Evolutionary conservation across 352 stramenopile genomes (phyloP), one percentile per base, ranked within the genome.

Genomic region (Globisporangium cystogenes): DNA sequence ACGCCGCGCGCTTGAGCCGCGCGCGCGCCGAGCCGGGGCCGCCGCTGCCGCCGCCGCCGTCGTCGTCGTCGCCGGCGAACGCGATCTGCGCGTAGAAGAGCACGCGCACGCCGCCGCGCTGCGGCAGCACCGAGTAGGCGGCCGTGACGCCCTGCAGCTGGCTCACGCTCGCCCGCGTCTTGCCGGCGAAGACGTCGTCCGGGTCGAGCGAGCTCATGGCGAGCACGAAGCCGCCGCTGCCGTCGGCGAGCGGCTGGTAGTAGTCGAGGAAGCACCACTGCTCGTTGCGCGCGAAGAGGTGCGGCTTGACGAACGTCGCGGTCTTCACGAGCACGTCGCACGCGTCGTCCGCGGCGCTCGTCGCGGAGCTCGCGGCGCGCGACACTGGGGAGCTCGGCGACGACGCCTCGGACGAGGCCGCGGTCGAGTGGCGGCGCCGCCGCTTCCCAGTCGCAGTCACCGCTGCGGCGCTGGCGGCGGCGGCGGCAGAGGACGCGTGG

Each of bases 171-270:
- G 33, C 53, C 62, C 74, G 70, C 12, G 67, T 72, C 44, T 79
- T 82, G 49, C 69, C 67, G 14, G 63, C 63, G 47, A 80, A 78
- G 8, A 83, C 70, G 46, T 80, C 67, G 48, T 83, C 72, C 26
- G 72, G 64, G 18, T 80, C 55, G 27, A 80, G 61, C 39, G 72
- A 81, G 4, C 65, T 60, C 15, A 72, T 47, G 3, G 61, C 57
- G 20, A 81, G 44, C 2, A 63, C 67, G 23, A 78, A 83, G 14
- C 68, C 60, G 4, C 62, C 59, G 7, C 20, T 29, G 35, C 23
- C 21, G 18, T 58, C 51, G 3, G 18, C 48, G 7, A 55, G 49
- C 5, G 21, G 21, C 15, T 72, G 65, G 8, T 66, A 46, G 7
- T 60, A 53, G 53, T 57, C 64, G 7, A 78, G 59, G 41, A 65